A percentile compares a stretch with the other conserved stretches of the same genome.
Evolutionary conservation across 2,329 filamentous ascomycete genomes (phyloP).

Genomic region (Botrytis deweyae): DNA sequence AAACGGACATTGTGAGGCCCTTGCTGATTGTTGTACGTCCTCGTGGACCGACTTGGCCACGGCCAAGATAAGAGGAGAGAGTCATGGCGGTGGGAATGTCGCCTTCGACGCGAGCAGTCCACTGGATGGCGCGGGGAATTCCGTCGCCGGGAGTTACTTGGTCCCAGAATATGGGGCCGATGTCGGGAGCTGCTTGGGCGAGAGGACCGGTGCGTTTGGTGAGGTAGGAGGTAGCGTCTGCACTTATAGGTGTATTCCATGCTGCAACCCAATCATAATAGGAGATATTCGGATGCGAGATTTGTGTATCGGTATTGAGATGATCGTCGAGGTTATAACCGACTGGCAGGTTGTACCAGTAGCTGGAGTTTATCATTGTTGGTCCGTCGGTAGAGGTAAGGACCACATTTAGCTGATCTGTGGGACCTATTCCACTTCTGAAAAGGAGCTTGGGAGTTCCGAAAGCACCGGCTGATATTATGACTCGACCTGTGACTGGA

Average conservation of each 20-base stretch:
- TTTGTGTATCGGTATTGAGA: conserved; percentile 57
- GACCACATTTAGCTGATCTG: conserved; percentile 49
- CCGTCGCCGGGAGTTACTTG: conserved; percentile 58
- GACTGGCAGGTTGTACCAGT: conserved; percentile 60
- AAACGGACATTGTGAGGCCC: conserved; percentile 57
- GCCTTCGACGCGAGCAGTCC: conserved; percentile 62
- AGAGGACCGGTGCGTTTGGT: conserved; percentile 58
- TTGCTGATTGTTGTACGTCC: conserved; percentile 61
- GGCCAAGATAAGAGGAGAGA: conserved; percentile 62
- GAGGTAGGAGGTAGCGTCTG: conserved; percentile 48
- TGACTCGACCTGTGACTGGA: conserved; percentile 59
- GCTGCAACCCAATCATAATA: conserved; percentile 68
- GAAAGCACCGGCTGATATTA: conserved; percentile 67
- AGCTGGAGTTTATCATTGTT: conserved; percentile 49
- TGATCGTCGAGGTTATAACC: conserved; percentile 58
- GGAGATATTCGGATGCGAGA: conserved; percentile 51
- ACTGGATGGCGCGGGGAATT: conserved; percentile 62
- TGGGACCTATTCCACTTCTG: conserved; percentile 60
- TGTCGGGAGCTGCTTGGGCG: conserved; percentile 64
- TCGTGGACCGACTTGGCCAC: conserved; percentile 57
- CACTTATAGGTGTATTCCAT: conserved; percentile 48
- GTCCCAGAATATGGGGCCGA: conserved; percentile 62
- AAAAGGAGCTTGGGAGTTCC: conserved; percentile 61
- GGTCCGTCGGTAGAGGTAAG: conserved; percentile 49
- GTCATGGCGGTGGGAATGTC: conserved; percentile 35